Evolutionary conservation across 495 filamentous ascomycete species (phyloP).

Genomic region (Hypoxylon perforatum): DNA sequence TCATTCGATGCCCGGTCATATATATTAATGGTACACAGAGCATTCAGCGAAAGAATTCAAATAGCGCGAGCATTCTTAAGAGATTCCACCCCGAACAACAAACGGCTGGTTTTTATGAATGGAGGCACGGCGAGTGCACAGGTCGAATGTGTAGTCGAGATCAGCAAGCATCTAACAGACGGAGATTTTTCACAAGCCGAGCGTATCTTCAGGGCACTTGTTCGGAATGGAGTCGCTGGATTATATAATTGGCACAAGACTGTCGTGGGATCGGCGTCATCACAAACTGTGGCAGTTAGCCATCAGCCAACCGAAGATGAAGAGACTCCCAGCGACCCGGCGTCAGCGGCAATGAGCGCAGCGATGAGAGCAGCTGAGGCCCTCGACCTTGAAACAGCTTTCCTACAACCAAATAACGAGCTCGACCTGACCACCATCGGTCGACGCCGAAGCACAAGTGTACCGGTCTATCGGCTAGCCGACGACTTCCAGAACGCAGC

Average conservation of each 20-base stretch:
- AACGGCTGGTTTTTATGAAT: slow-evolving; percentile 62
- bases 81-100: slow-evolving; percentile 50
- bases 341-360: slow-evolving; percentile 56
- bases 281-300: slow-evolving; percentile 4
- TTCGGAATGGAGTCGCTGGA: slow-evolving; percentile 54
- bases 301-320: slow-evolving; percentile 9
- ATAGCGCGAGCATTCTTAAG: slow-evolving; percentile 58
- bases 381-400: slow-evolving; percentile 59
- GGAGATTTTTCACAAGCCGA: slow-evolving; percentile 56
- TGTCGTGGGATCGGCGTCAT: neutral
- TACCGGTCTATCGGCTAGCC: slow-evolving; percentile 43
- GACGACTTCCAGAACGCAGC: slow-evolving; percentile 42
- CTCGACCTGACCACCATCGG: slow-evolving; percentile 48
- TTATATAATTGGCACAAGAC: slow-evolving; percentile 34
- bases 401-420: slow-evolving; percentile 52
- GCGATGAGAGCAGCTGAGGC: slow-evolving; percentile 64
- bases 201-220: slow-evolving; percentile 55
- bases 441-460: slow-evolving; percentile 51
- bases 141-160: slow-evolving; percentile 54
- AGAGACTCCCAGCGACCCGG: slow-evolving; percentile 48
- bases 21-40: slow-evolving; percentile 55
- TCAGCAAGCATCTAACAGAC: slow-evolving; percentile 55
- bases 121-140: slow-evolving; percentile 61
- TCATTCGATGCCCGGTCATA: slow-evolving; percentile 51
- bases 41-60: slow-evolving; percentile 52